Base-by-base conservation (phyloP, 192 early-diverging fungal genomes). In the Coemansia sp. region DNA sequence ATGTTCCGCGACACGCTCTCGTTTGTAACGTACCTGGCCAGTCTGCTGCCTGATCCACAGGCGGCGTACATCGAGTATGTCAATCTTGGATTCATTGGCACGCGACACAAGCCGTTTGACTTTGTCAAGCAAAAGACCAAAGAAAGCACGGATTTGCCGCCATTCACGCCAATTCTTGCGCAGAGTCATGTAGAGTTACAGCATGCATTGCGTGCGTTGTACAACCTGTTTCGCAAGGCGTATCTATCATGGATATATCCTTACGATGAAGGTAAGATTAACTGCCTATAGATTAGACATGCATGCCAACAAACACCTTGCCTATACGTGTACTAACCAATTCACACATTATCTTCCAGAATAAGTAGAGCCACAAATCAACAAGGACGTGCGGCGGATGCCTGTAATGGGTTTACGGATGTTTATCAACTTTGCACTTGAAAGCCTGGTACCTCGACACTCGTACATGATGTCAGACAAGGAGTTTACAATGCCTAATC, bases 241-340 rank as follows among this genome's bases (percentile, higher is more conserved):
- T 78, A 78, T 52, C 45, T 78, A 13, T 59, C 54, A 9, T 71
- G 74, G 74, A 71, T 78, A 47, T 71, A 67, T 37, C 64, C 64
- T 4, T 34, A 38, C 7, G 34, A 55, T 5, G 55, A 69, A 52
- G 67, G 73, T 63, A 64, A 57, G 54, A 5, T 43, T 43, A 43
- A 30, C 27, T 30, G 7, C 27, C 2, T n/a, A n/a, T n/a, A n/a
- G n/a, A n/a, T n/a, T n/a, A n/a, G n/a, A n/a, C n/a, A n/a, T n/a
- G n/a, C n/a, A n/a, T n/a, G n/a, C n/a, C n/a, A n/a, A n/a, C n/a
- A n/a, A n/a, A n/a, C n/a, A n/a, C n/a, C n/a, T n/a, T n/a, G n/a
- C n/a, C n/a, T n/a, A n/a, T n/a, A n/a, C n/a, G n/a, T n/a, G n/a
- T n/a, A n/a, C 27, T 30, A 30, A 30, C 27, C 27, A 30, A 5